Conservation (phyloP, 345 rosid species). For the Odontarrhena argentea region DNA sequence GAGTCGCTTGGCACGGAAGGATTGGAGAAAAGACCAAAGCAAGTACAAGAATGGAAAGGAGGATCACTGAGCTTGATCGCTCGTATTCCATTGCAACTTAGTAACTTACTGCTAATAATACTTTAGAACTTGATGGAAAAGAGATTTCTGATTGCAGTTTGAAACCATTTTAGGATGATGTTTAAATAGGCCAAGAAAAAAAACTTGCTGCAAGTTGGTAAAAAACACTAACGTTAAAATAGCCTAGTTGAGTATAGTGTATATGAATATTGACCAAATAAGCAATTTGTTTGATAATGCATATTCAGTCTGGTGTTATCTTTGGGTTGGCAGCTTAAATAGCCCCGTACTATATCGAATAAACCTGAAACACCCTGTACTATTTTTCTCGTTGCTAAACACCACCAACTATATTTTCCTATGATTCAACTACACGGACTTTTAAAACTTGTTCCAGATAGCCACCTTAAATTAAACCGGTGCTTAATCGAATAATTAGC, state of each 20-base stretch:
- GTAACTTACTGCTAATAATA: background rate
- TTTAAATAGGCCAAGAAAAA: slow-evolving; percentile 17
- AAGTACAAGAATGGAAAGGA: slow-evolving; percentile 31
- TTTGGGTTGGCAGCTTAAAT: too few species aligned
- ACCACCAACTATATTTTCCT: too few species aligned
- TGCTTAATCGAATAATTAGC: too few species aligned
- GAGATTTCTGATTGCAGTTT: background rate
- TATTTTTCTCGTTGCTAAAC: too few species aligned
- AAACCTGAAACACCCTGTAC: too few species aligned
- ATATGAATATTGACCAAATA: background rate
- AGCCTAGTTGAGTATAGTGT: background rate
- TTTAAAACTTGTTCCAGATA: too few species aligned
- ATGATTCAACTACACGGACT: too few species aligned
- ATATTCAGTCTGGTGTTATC: background rate
- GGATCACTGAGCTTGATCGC: slow-evolving; percentile 13
- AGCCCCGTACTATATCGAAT: too few species aligned
- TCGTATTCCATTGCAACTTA: slow-evolving; percentile 19
- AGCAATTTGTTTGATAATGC: too few species aligned
- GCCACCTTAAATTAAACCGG: too few species aligned
- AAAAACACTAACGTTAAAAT: slow-evolving; percentile 16
- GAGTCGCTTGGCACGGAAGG: slow-evolving; percentile 32
- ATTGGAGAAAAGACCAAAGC: slow-evolving; percentile 17
- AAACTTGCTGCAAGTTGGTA: slow-evolving; percentile 16
- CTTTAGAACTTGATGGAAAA: background rate
- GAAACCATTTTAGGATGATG: slow-evolving; percentile 17